Percentiles rank a stretch among this genome's conserved stretches.
Evolutionary conservation across 1,139 yeast species (phyloP).

Genomic region (Yamadazyma siamensis): DNA sequence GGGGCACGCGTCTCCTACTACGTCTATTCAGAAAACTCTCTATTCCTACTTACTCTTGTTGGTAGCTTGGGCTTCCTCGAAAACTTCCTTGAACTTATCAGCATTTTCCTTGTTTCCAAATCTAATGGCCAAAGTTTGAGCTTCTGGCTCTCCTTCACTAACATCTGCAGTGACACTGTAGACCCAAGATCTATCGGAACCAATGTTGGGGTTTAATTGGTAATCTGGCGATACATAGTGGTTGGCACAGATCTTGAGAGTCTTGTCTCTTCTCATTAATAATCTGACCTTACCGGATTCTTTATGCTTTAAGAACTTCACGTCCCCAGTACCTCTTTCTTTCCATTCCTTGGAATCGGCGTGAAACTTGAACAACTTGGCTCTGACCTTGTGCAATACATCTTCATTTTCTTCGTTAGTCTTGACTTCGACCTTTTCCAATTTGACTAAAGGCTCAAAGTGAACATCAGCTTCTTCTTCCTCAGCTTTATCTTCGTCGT

Average conservation of each 20-base stretch:
- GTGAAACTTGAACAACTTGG: constrained; percentile 90
- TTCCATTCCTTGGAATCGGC: constrained; percentile 91
- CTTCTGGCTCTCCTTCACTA: constrained; percentile 94
- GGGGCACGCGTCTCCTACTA: too few species aligned
- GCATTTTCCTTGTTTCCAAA: constrained; percentile 98
- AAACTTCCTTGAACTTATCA: constrained; percentile 89
- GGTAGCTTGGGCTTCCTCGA: constrained; percentile 39
- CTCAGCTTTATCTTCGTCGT: constrained; percentile 56
- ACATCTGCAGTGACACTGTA: constrained; percentile 92
- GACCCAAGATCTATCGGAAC: constrained; percentile 98
- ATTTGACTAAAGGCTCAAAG: constrained; percentile 92
- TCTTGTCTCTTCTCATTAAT: constrained; percentile 98
- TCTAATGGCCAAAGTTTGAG: constrained; percentile 94
- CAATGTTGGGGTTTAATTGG: constrained; percentile 86
- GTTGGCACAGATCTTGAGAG: constrained; percentile 96
- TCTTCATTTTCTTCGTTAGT: constrained; percentile 97
- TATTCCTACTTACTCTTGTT: constrained; percentile 16
- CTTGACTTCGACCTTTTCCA: constrained; percentile 88
- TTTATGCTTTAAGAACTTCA: constrained; percentile 90
- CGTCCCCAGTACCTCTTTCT: constrained; percentile 99
- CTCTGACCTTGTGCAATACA: constrained; percentile 81
- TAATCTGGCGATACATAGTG: constrained; percentile 87
- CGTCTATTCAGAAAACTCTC: too few species aligned
- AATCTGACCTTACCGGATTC: constrained; percentile 76
- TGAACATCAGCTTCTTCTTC: constrained; percentile 94